These are phyloP conservation scores for Marchantia paleacea DNA, from an alignment of 225 moss, liverwort and hornwort genomes.

Conservation along the genomic window DNA sequence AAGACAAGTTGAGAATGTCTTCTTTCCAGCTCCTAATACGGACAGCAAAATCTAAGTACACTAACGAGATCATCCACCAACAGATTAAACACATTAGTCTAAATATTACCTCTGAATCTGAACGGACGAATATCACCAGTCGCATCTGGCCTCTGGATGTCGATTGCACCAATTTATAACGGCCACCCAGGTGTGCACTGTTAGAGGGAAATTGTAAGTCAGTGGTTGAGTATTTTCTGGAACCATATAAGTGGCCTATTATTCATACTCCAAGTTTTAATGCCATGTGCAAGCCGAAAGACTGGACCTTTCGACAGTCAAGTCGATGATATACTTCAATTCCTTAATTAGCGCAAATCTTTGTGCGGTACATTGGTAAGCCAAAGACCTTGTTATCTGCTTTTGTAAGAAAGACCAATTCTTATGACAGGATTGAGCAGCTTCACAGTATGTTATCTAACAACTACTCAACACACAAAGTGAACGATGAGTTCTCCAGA, in stretches of 20 bases:
- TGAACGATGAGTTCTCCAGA: neutral
- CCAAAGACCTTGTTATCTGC: neutral
- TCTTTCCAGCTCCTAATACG: neutral
- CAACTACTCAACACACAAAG: neutral
- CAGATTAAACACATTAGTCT: neutral
- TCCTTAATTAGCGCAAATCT: neutral
- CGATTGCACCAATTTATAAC: conserved; percentile 78
- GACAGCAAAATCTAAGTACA: neutral
- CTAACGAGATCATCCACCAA: neutral
- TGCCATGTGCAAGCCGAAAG: neutral
- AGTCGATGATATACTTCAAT: no score
- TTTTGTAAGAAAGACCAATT: neutral
- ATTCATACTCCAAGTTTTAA: neutral
- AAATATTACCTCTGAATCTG: conserved; percentile 55
- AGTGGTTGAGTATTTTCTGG: no score
- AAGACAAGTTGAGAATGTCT: conserved; percentile 12
- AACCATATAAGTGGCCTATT: no score
- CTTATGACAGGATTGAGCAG: neutral
- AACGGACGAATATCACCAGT: conserved; percentile 81
- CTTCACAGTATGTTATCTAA: neutral
- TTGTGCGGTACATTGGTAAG: neutral
- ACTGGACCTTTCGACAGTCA: neutral
- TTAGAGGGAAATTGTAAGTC: neutral
- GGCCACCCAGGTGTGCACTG: conserved; percentile 69
- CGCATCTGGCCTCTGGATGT: conserved; percentile 97